Evolutionary conservation across 805 yeast genomes (phyloP).

Genomic region (Kurtzmaniella cleridarum): DNA sequence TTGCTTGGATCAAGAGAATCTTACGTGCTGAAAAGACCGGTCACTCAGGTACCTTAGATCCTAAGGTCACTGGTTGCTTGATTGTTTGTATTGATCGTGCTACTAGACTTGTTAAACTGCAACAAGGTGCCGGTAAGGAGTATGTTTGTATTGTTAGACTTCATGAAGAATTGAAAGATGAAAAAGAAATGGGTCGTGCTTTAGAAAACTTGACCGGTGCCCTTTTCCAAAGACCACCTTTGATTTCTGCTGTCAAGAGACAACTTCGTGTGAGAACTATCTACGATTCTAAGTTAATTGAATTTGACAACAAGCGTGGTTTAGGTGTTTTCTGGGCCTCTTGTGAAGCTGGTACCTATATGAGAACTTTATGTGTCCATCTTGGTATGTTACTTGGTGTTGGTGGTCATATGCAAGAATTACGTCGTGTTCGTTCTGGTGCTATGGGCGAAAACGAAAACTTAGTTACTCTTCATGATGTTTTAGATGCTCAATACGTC

Average conservation of each 20-base stretch:
- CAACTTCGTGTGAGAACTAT: constrained; percentile 97
- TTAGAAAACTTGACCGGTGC: constrained; percentile 98
- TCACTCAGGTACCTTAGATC: constrained; percentile 98
- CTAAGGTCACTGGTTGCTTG: constrained; percentile 97
- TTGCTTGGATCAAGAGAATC: constrained; percentile 97
- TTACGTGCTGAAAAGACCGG: constrained; percentile 96
- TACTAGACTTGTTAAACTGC: constrained; percentile 94
- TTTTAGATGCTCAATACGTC: constrained; percentile 96
- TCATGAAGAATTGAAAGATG: constrained; percentile 89
- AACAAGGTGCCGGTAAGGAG: constrained; percentile 99
- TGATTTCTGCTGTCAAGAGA: constrained; percentile 98
- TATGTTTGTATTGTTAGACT: constrained; percentile 95
- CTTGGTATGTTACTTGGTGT: constrained; percentile 97
- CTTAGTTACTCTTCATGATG: constrained; percentile 94
- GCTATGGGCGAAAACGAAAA: constrained; percentile 87
- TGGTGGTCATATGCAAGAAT: constrained; percentile 99
- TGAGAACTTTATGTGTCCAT: constrained; percentile 99
- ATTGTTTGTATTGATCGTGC: constrained; percentile 98
- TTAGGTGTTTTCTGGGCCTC: constrained; percentile 99
- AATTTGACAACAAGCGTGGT: constrained; percentile 94
- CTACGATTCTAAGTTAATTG: constrained; percentile 91
- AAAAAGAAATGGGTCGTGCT: constrained; percentile 79
- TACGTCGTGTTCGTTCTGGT: constrained; percentile 98
- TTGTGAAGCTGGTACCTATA: constrained; percentile 99
- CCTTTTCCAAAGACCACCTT: constrained; percentile 97